A percentile compares a stretch with the other conserved stretches of the same genome.
Evolutionary conservation across 2,329 filamentous ascomycete species (phyloP).

Genomic region (Metarhizium anisopliae): DNA sequence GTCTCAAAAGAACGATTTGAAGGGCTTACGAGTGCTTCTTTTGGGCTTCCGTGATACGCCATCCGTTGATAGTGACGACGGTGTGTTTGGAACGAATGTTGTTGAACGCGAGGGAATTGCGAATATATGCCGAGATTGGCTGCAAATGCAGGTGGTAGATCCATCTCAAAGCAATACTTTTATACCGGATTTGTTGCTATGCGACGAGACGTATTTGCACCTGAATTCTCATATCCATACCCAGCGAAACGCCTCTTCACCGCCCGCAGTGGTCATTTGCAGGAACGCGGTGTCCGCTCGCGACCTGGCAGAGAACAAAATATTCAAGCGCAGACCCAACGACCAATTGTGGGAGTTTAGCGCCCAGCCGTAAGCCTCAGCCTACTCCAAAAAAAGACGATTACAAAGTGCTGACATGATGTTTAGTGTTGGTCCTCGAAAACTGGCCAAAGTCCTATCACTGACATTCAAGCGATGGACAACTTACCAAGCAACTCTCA

Average conservation of each 20-base stretch:
- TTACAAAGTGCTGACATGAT: not conserved
- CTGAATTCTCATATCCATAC: slow-evolving; percentile 12
- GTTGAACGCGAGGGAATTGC: slow-evolving; percentile 4
- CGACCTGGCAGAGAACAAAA: not conserved
- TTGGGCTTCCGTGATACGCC: slow-evolving; percentile 12
- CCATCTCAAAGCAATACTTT: slow-evolving; percentile 5
- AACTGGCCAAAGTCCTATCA: slow-evolving; percentile 16
- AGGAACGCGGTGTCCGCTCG: slow-evolving; percentile 3
- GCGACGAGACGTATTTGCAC: slow-evolving; percentile 17
- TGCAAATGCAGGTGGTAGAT: slow-evolving; percentile 19
- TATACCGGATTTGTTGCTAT: slow-evolving; percentile 18
- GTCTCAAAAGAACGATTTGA: slow-evolving; percentile 18
- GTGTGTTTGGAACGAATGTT: slow-evolving; percentile 4
- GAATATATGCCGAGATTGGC: slow-evolving; percentile 23
- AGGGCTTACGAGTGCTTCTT: slow-evolving; percentile 21
- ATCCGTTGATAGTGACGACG: slow-evolving; percentile 2
- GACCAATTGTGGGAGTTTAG: slow-evolving; percentile 25
- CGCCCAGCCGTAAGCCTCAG: slow-evolving; percentile 24
- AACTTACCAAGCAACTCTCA: not conserved
- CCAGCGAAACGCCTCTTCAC: slow-evolving; percentile 4
- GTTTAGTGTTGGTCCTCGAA: slow-evolving; percentile 25
- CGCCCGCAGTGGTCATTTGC: slow-evolving; percentile 6
- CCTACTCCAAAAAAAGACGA: not conserved
- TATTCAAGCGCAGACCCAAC: slow-evolving; percentile 2
- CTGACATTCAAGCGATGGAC: slow-evolving; percentile 7